Evolutionary conservation across 2,329 filamentous ascomycete genomes (phyloP), one percentile per base, ranked within the genome.

Genomic region (Diplodia scrobiculata): DNA sequence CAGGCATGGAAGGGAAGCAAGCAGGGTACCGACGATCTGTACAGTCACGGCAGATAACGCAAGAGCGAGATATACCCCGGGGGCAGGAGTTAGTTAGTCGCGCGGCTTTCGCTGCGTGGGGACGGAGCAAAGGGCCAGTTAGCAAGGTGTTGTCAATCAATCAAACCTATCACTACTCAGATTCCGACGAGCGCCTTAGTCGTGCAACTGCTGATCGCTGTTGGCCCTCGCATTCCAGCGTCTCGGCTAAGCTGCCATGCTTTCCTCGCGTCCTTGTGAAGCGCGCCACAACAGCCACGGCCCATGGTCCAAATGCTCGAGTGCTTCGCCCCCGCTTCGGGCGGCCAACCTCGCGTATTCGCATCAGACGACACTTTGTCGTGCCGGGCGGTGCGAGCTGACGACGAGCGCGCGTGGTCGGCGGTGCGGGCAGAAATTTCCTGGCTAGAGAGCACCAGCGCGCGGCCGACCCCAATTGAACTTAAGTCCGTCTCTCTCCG

Each of bases 281-380:
- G 58, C 58, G 58, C 58, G 58, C 58, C 58, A 62, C 34, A 50
- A 17, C 58, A 47, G 41, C 41, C 58, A 27, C 58, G 45, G 58
- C 45, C 11, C 34, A 6, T 13, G 48, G 29, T 29, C 58, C 58
- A 48, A 50, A 50, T 19, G 32, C 55, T 48, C 29, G 17, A 62
- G 25, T 19, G 21, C 53, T 38, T 38, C 38, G 25, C 21, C 3
- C 25, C 38, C 11, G 54, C 36, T 59, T n/a, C 34, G 13, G 5
- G 7, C 2, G 19, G 36, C 36, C 54, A 58, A 19, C 52, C 32
- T 41, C 53, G 53, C 25, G n/a, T 14, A 11, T 29, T 29, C 27
- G 27, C 36, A 59, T 47, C 54, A 29, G 13, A 29, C 54, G 54
- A 45, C 41, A 9, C 41, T 45, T 45, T 45, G 34, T 38, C 27